These are phyloP conservation scores for Prinsepia uniflora DNA, from an alignment of 306 rosid genomes.

Conservation along the genomic window DNA sequence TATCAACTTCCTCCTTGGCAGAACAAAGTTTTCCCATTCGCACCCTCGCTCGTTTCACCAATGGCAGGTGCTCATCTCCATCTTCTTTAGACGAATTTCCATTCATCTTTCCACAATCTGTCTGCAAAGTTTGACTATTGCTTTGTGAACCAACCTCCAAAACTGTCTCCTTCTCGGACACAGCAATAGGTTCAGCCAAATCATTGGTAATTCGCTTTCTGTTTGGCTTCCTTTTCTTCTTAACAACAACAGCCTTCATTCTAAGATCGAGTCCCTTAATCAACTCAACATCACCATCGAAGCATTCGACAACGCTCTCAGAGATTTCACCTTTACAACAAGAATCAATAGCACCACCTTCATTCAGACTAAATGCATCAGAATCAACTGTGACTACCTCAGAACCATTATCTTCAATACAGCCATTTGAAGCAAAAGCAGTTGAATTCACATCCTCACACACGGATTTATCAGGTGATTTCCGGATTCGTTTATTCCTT, in stretches of 20 bases:
- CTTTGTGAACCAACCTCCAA: constrained; percentile 34
- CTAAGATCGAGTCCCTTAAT: constrained; percentile 59
- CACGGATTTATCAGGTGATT: constrained; percentile 60
- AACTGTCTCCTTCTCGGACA: constrained; percentile 44
- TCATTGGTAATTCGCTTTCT: constrained; percentile 61
- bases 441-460: constrained; percentile 55
- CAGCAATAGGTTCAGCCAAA: constrained; percentile 36
- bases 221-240: constrained; percentile 81
- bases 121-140: constrained; percentile 45
- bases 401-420: constrained; percentile 63
- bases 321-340: constrained; percentile 52
- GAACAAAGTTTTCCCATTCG: constrained; percentile 75
- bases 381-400: constrained; percentile 73
- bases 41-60: constrained; percentile 90
- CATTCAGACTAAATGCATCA: constrained; percentile 62
- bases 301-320: constrained; percentile 48
- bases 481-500: constrained; percentile 45
- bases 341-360: constrained; percentile 69
- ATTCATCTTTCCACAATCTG: constrained; percentile 38
- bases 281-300: constrained; percentile 56
- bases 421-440: constrained; percentile 54
- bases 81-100: constrained; percentile 61
- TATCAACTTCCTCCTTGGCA: constrained; percentile 47
- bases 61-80: constrained; percentile 92
- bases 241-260: constrained; percentile 53